These are phyloP conservation scores for Neltuma alba DNA, from an alignment of 306 rosid species.

Conservation along the genomic window DNA sequence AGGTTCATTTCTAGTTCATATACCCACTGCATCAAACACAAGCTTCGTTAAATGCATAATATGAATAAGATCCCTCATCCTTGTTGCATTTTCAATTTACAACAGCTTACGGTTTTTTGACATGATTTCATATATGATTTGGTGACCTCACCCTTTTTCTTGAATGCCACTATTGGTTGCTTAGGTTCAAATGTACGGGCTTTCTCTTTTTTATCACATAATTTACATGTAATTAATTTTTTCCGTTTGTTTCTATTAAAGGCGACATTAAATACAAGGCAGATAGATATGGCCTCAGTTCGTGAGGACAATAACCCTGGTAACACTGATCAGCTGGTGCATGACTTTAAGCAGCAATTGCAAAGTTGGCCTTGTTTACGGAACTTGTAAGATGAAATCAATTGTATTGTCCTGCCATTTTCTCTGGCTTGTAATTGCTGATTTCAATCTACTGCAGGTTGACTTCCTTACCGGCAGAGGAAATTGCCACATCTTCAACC, in stretches of 20 bases:
- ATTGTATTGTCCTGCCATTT: conserved; percentile 23
- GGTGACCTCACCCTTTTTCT: conserved; percentile 8
- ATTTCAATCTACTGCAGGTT: conserved; percentile 53
- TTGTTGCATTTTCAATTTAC: neutral
- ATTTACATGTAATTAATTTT: conserved; percentile 26
- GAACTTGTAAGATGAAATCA: conserved; percentile 61
- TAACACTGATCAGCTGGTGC: conserved; percentile 45
- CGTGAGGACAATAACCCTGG: conserved; percentile 44
- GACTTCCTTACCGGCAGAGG: conserved; percentile 47
- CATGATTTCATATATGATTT: neutral
- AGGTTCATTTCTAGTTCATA: conserved; percentile 52
- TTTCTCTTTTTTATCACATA: conserved; percentile 12
- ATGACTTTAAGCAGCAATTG: conserved; percentile 59
- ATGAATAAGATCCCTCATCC: neutral
- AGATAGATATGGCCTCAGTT: conserved; percentile 45
- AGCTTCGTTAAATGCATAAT: conserved; percentile 25
- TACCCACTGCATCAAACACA: neutral
- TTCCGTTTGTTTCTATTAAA: conserved; percentile 40
- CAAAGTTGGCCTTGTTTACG: conserved; percentile 61
- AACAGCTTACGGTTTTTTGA: conserved; percentile 13
- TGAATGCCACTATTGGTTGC: conserved; percentile 14
- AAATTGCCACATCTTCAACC: conserved; percentile 36
- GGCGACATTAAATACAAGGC: conserved; percentile 58
- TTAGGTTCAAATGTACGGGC: conserved; percentile 8
- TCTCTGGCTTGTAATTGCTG: conserved; percentile 20